phyloP scores from a whole-genome alignment of 495 filamentous ascomycete genomes.

The Halenospora varia region DNA sequence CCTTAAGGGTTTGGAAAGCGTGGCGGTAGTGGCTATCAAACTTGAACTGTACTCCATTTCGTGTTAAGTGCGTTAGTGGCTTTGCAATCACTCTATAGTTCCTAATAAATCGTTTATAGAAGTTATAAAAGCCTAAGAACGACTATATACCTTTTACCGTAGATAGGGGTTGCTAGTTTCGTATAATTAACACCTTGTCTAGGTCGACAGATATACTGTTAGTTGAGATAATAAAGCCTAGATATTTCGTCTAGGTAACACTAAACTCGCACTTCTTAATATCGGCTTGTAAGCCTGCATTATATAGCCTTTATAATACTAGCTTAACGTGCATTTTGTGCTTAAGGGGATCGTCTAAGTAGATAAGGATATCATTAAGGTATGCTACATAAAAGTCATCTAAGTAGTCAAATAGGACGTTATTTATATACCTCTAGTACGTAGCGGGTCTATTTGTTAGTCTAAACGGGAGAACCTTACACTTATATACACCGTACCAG shows the following conservation, averaged over 20 bases:
- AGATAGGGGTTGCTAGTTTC: not conserved
- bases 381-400: slow-evolving; percentile 26
- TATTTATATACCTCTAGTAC: slow-evolving; percentile 27
- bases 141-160: not conserved
- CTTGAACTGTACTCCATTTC: not conserved
- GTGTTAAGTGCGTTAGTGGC: not conserved
- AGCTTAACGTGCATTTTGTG: slow-evolving; percentile 5
- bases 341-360: slow-evolving; percentile 2
- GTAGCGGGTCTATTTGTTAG: slow-evolving; percentile 25
- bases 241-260: slow-evolving; percentile 21
- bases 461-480: slow-evolving; percentile 26
- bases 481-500: slow-evolving; percentile 24
- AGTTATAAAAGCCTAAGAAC: not conserved
- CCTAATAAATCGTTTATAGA: not conserved
- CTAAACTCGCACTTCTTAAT: slow-evolving; percentile 23
- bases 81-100: not conserved
- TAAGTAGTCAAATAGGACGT: slow-evolving; percentile 22
- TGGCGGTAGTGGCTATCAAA: slow-evolving; percentile 1
- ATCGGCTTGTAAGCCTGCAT: not conserved
- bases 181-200: not conserved
- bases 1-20: too few species aligned
- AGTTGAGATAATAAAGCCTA: slow-evolving; percentile 23
- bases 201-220: not conserved
- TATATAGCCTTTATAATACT: not conserved
- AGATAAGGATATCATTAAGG: slow-evolving; percentile 33